A percentile compares a stretch with the other conserved stretches of the same genome.
phyloP scores from a whole-genome alignment of 1,284 basidiomycete genomes.

The Pyrrhoderma lamaoense region DNA sequence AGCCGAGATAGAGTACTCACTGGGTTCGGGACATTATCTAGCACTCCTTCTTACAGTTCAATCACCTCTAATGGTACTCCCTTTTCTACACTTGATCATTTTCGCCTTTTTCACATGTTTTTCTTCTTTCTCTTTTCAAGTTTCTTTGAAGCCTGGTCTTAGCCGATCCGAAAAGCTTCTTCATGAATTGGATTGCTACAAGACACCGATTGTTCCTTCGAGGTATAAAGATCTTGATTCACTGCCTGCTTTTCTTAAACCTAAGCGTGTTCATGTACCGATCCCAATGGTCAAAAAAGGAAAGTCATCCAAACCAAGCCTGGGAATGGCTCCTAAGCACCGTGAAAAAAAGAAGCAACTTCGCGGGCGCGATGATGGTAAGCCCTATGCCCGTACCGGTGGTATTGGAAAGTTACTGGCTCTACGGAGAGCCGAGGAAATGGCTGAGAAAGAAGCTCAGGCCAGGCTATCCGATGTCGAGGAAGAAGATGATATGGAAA shows the following conservation, averaged over 20 bases:
- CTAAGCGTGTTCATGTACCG: constrained; percentile 45
- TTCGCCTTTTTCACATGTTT: constrained; percentile 5
- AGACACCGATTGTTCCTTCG: constrained; percentile 65
- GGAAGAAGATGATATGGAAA: constrained; percentile 19
- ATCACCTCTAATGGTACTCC: constrained; percentile 15
- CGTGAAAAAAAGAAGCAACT: constrained; percentile 19
- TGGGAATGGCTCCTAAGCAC: constrained; percentile 25
- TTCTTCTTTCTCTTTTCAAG: constrained; percentile 19
- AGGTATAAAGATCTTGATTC: constrained; percentile 46
- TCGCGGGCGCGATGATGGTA: constrained; percentile 25
- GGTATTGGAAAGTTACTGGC: constrained; percentile 69
- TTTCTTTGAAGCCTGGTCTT: constrained; percentile 14
- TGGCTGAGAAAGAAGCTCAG: constrained; percentile 30
- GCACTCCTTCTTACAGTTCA: constrained; percentile 8
- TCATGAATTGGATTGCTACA: constrained; percentile 65
- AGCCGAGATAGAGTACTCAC: constrained; percentile 11
- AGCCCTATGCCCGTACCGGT: constrained; percentile 68
- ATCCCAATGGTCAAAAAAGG: constrained; percentile 44
- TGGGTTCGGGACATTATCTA: constrained; percentile 7
- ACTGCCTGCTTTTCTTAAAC: constrained; percentile 58
- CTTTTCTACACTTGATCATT: constrained; percentile 11
- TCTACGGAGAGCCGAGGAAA: constrained; percentile 37
- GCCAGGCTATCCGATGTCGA: constrained; percentile 25
- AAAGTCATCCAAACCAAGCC: constrained; percentile 28
- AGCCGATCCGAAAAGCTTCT: constrained; percentile 47